Conservation (phyloP, 169 alveolate genomes). For the Plasmodium chabaudi region DNA sequence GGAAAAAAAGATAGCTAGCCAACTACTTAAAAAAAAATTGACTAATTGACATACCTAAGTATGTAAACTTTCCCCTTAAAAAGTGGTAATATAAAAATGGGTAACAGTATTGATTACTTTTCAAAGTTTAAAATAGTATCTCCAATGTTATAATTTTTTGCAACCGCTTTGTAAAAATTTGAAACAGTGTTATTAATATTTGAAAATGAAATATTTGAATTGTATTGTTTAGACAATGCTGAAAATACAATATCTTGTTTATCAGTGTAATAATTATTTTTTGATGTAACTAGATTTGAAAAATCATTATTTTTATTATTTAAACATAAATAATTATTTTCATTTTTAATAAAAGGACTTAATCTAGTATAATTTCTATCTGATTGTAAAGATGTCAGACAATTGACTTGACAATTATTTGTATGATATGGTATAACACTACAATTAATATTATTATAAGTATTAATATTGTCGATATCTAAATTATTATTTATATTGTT, state of each 20-base stretch:
- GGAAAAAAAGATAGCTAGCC: too few relatives aligned
- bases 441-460: conserved; percentile 8
- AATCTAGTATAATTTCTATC: conserved; percentile 18
- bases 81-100: too few relatives aligned
- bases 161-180: conserved; percentile 31
- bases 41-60: too few relatives aligned
- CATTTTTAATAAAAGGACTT: conserved; percentile 18
- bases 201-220: conserved; percentile 46
- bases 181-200: conserved; percentile 54
- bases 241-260: conserved; percentile 40
- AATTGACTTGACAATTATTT: conserved; percentile 24
- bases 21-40: too few relatives aligned
- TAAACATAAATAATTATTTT: conserved; percentile 22
- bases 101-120: not conserved
- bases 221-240: conserved; percentile 34
- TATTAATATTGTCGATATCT: conserved; percentile 4
- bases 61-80: too few relatives aligned
- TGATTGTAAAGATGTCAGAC: conserved; percentile 16
- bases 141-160: conserved; percentile 48
- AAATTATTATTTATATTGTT: not conserved
- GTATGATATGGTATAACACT: conserved; percentile 31
- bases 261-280: conserved; percentile 24
- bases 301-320: conserved; percentile 26
- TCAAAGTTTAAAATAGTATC: conserved; percentile 63
- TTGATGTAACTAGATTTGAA: not conserved